Evolutionary conservation across 106 monocot genomes (phyloP), one percentile per base, ranked within the genome.

Genomic region (Triglochin maritima): DNA sequence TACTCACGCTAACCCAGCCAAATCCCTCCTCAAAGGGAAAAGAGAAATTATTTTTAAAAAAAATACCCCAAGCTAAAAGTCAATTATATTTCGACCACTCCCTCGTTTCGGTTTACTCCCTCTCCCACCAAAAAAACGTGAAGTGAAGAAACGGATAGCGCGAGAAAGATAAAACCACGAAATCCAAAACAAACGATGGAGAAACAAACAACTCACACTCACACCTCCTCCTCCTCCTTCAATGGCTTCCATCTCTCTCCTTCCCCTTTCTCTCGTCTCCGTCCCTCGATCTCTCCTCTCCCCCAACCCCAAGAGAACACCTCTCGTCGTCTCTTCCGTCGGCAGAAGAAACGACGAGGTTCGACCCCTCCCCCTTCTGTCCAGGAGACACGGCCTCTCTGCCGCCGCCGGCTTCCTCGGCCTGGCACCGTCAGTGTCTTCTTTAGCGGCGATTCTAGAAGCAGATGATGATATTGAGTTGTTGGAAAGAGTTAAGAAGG

Each of bases 381-480:
- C 56, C 60, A 60, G 75, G 49, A 59, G 67, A 59, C 56, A 44
- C 50, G 7, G 17, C n/a, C 68, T 75, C 17, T 66, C 68, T 1
- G 14, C 60, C 50, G 71, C 43, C 9, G 75, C 46, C 67, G 67
- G 43, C 41, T 17, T 67, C 5, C 10, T 50, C 17, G 46, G 16
- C 12, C 17, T 62, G 14, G 10, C 64, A 4, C 72, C 62, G 7
- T 50, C 67, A 2, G 14, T 68, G 8, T 12, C 66, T 6, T 46
- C 69, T 47, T 60, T 52, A 13, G 89, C 86, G 4, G 83, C 85
- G 17, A 84, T 95, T 62, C 58, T 96, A 51, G 95, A 96, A 74
- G 95, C 87, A 9, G 95, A 96, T 57, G 90, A 96, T 66, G 95
- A 96, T 61, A 57, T 60, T 62, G 90, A 96, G 78, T 78, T 96